A percentile compares a stretch with the other conserved stretches of the same genome.
These are phyloP conservation scores for Digitaria exilis DNA, from an alignment of 202 grass and related monocot genomes.

Conservation along the genomic window DNA sequence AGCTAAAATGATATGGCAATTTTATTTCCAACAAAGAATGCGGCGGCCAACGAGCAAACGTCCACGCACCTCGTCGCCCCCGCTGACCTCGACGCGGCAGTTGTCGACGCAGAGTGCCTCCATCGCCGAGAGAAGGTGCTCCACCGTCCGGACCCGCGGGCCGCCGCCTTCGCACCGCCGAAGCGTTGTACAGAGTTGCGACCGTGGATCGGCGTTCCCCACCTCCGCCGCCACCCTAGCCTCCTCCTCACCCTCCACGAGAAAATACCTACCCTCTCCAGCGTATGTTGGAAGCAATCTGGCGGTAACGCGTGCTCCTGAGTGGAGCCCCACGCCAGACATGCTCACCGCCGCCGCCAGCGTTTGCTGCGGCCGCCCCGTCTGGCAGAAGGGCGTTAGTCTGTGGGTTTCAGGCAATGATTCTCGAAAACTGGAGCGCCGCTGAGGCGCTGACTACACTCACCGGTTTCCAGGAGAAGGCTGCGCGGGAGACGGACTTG, in stretches of 20 bases:
- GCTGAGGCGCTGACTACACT: conserved; percentile 12
- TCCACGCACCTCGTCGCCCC: conserved; percentile 70
- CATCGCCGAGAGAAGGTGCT: conserved; percentile 84
- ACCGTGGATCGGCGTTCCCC: conserved; percentile 54
- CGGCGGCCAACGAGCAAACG: not conserved
- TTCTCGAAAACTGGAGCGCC: not conserved
- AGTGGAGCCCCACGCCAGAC: conserved; percentile 80
- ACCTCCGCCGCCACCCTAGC: conserved; percentile 56
- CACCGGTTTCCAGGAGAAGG: conserved; percentile 71
- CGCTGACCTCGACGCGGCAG: conserved; percentile 68
- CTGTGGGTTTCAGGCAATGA: not conserved
- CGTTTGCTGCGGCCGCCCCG: conserved; percentile 67
- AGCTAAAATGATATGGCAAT: not conserved
- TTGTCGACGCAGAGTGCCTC: conserved; percentile 90
- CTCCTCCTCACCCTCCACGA: conserved; percentile 31
- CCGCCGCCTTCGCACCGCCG: conserved; percentile 13
- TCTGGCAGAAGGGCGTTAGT: conserved; percentile 42
- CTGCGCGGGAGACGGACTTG: conserved; percentile 46
- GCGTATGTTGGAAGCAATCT: conserved; percentile 67
- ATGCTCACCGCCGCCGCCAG: conserved; percentile 53
- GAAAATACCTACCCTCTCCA: conserved; percentile 86
- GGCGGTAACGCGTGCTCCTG: conserved; percentile 44
- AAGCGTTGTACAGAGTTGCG: conserved; percentile 77
- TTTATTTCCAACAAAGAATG: too few species aligned
- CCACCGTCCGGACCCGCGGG: conserved; percentile 63